These are phyloP conservation scores for Brassica napus DNA, from an alignment of 345 rosid species.

Conservation along the genomic window Da-Ae NC_063447.1:34188501-34189000, in stretches of 20 bases:
- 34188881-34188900: not conserved
- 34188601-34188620: constrained; percentile 92
- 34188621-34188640: constrained; percentile 81
- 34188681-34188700: constrained; percentile 50
- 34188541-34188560: constrained; percentile 52
- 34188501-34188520: not conserved
- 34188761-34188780: not conserved
- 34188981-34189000: not conserved
- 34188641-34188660: constrained; percentile 80
- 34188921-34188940: not conserved
- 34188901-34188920: not conserved
- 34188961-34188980: not conserved
- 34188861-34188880: not conserved
- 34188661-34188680: constrained; percentile 78
- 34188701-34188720: not conserved
- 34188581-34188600: constrained; percentile 90
- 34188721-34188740: not conserved
- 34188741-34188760: not conserved
- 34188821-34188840: not conserved
- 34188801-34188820: not conserved
- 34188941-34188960: not conserved
- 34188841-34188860: not conserved
- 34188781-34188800: not conserved
- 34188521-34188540: not conserved
- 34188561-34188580: constrained; percentile 80